Evolutionary conservation across 495 filamentous ascomycete species (phyloP), one percentile per base, ranked within the genome.

Genomic region (Aspergillus incahuasiensis): DNA sequence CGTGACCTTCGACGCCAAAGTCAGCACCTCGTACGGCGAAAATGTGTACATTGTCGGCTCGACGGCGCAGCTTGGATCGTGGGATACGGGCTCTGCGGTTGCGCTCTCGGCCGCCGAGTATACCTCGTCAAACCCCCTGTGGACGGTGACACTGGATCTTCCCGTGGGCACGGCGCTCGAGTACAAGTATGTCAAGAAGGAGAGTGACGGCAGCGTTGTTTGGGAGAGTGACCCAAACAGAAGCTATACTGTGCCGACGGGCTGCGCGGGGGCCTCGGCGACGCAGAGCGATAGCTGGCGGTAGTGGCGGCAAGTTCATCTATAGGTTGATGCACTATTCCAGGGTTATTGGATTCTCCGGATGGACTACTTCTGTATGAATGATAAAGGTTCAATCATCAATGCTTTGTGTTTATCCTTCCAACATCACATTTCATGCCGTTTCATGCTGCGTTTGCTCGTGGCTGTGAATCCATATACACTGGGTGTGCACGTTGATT

Each of bases 151-250:
- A 0, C 46, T 86, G 2, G 58, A 60, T 1, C 60, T 88, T 0
- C 65, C 74, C 1, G 74, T 73, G 0, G 81, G 82, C 0, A 69
- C 69, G 41, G 62, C 55, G 0, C 74, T 89, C 21, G 60, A 83
- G 66, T 89, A 88, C 63, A 89, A 89, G 70, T 89, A 80, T 58
- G 77, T 88, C 54, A 76, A 78, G 47, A 72, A 82, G 30, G 69
- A 72, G 24, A 57, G 62, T 0, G 77, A 81, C 61, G 80, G 82
- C 1, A 68, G 58, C 8, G 67, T 86, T 4, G 69, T 59, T 20
- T 86, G 83, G 84, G 82, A 87, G 69, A 68, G 73, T 34, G 84
- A 82, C 60, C 76, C 80, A 0, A 86, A 89, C 60, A 71, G 78
- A 41, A 66, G 57, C 15, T 85, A 75, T 58, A 79, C 75, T 1